These are phyloP conservation scores for Candida chilensis DNA, from an alignment of 805 yeast species.

Conservation along the genomic window DNA sequence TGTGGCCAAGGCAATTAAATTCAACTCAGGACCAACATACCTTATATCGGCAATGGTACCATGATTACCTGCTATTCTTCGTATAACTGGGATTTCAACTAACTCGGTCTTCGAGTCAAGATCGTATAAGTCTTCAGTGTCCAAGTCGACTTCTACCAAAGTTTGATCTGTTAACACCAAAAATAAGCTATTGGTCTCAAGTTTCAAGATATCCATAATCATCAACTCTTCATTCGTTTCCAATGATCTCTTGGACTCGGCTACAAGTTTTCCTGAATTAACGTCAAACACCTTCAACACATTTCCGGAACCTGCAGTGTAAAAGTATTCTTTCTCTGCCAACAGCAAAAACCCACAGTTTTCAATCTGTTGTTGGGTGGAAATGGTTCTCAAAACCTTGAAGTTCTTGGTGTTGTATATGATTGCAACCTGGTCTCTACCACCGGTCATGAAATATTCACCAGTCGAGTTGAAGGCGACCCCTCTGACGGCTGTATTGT, in stretches of 20 bases:
- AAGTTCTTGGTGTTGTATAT: constrained; percentile 45
- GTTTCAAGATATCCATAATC: constrained; percentile 47
- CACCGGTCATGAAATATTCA: constrained; percentile 62
- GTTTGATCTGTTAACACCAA: constrained; percentile 82
- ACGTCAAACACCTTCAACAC: constrained; percentile 59
- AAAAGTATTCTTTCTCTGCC: constrained; percentile 26
- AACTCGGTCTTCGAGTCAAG: constrained; percentile 8
- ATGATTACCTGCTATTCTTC: constrained; percentile 83
- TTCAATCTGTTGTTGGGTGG: constrained; percentile 68
- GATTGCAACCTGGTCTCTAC: constrained; percentile 75
- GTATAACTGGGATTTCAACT: constrained; percentile 26
- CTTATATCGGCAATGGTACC: constrained; percentile 90
- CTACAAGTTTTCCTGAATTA: constrained; percentile 34
- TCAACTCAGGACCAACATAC: constrained; percentile 55
- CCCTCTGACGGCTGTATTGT: constrained; percentile 80
- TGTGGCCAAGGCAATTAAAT: constrained; percentile 76
- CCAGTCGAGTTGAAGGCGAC: constrained; percentile 53
- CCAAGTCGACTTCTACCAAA: constrained; percentile 36
- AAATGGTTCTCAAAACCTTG: constrained; percentile 56
- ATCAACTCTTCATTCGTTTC: constrained; percentile 65
- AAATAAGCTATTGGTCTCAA: constrained; percentile 26
- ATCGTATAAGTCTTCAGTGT: constrained; percentile 10
- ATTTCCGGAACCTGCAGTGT: constrained; percentile 75
- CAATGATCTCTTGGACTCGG: constrained; percentile 36
- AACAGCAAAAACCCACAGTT: constrained; percentile 48